phyloP scores from a whole-genome alignment of 306 rosid genomes.

The Nissolia schottii region DNA sequence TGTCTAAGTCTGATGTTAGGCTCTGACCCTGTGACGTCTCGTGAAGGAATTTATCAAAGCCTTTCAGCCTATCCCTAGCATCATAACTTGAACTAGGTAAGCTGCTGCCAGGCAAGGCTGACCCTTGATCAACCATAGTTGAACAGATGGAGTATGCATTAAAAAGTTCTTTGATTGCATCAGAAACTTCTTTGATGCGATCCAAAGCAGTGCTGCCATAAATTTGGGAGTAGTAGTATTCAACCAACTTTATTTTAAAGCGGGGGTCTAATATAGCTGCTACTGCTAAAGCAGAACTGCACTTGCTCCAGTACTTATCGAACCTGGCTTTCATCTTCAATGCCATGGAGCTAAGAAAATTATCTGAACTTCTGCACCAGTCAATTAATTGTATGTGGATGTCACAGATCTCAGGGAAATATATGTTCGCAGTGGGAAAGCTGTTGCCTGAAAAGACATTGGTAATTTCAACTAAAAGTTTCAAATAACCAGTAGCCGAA shows the following conservation, averaged over 20 bases:
- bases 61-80: constrained; percentile 79
- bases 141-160: constrained; percentile 77
- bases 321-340: constrained; percentile 74
- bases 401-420: constrained; percentile 88
- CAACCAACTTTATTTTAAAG: constrained; percentile 90
- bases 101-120: constrained; percentile 79
- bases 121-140: constrained; percentile 85
- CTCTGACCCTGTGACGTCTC: constrained; percentile 76
- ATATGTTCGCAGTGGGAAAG: constrained; percentile 72
- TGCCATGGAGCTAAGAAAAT: constrained; percentile 63
- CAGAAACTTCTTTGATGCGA: constrained; percentile 84
- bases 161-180: constrained; percentile 77
- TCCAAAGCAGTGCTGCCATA: constrained; percentile 89
- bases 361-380: constrained; percentile 83
- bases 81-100: constrained; percentile 62
- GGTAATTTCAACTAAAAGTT: constrained; percentile 74
- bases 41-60: constrained; percentile 88
- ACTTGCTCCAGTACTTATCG: constrained; percentile 92
- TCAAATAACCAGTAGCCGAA: constrained; percentile 57
- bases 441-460: constrained; percentile 59
- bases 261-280: constrained; percentile 94
- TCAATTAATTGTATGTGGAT: constrained; percentile 80
- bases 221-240: constrained; percentile 90
- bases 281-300: constrained; percentile 78
- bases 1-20: constrained; percentile 72